Evolutionary conservation across 352 stramenopile genomes (phyloP), one percentile per base, ranked within the genome.

Genomic region (Phytopythium chamaehyphon): DNA sequence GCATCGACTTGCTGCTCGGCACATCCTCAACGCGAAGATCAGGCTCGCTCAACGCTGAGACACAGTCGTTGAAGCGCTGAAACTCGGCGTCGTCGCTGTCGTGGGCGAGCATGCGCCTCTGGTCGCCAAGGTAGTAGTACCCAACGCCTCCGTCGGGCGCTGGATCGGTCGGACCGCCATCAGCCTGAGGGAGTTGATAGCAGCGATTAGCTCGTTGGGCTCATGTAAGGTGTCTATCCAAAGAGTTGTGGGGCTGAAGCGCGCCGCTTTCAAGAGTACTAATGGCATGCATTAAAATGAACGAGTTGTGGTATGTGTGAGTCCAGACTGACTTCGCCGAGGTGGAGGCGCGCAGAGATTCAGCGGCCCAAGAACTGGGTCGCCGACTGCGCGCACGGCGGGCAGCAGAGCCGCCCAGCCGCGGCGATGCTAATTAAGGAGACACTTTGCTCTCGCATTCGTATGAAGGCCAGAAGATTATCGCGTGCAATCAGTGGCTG

Each of bases 401-500:
- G 51, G 19, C 28, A 47, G 40, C 16, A 66, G 47, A 66, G 61
- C 47, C 57, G 53, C 50, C 51, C 40, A 45, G 46, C 36, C 43
- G 45, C 56, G 73, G 50, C 75, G 67, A 85, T 82, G 82, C 79
- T 90, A 93, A 93, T 92, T 76, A 82, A 87, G 74, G 76, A 90
- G 71, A 66, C 80, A 72, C 74, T 83, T 83, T 35, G 23, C 64
- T 93, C 38, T 93, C 70, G 82, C 82, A 93, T 88, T 48, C 76
- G 76, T 89, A 93, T 93, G 82, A 93, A 93, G 79, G 82, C 82
- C 82, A 88, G 55, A 74, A 88, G 78, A 85, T 88, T 77, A 90
- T 64, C 26, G 43, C 54, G 64, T n/a, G 51, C 49, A 77, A 89
- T 83, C 77, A 84, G 65, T 83, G 82, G 82, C 82, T 93, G 82